phyloP scores from a whole-genome alignment of 108 stramenopile species.

The Tribonema minus region DNA sequence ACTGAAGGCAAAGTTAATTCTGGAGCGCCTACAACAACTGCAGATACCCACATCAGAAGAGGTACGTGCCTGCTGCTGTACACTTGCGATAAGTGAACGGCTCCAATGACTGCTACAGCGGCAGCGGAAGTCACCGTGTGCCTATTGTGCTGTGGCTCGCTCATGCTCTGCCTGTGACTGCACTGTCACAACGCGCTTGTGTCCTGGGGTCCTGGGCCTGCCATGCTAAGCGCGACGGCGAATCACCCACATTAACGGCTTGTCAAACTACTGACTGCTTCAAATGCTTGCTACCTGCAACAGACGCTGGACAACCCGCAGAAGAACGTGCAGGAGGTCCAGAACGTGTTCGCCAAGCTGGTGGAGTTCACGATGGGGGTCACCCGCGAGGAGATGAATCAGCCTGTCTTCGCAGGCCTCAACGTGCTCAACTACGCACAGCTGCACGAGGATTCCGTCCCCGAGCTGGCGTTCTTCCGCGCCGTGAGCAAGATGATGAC shows the following conservation, averaged over 20 bases:
- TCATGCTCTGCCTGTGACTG: background rate
- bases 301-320: constrained; percentile 31
- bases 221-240: background rate
- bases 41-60: constrained; percentile 36
- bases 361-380: constrained; percentile 47
- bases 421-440: constrained; percentile 63
- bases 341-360: constrained; percentile 41
- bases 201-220: background rate
- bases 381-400: constrained; percentile 51
- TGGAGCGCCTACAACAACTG: constrained; percentile 38
- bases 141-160: background rate
- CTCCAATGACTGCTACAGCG: background rate
- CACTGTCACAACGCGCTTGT: background rate
- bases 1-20: constrained; percentile 38
- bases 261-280: background rate
- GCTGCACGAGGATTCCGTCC: constrained; percentile 72
- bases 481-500: constrained; percentile 71
- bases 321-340: constrained; percentile 24
- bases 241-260: background rate
- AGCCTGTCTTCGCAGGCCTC: constrained; percentile 50
- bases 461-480: constrained; percentile 74
- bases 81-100: background rate
- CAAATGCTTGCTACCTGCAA: background rate
- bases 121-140: background rate
- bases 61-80: background rate